Base-by-base conservation (phyloP, 768 basidiomycete species). In the Clitopilus hobsonii region DNA sequence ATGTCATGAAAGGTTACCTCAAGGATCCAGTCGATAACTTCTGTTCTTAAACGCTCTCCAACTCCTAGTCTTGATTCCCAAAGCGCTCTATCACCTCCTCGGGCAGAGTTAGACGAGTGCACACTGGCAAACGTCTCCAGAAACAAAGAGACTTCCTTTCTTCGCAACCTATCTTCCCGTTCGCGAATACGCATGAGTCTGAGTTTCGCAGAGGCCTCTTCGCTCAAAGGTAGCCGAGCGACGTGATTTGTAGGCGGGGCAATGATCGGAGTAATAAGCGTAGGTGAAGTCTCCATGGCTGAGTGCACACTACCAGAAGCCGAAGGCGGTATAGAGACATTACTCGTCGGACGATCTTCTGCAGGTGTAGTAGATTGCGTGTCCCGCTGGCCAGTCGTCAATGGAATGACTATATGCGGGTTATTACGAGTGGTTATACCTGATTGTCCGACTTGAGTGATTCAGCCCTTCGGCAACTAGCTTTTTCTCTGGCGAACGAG, bases 231-330 rank as follows among this genome's bases (percentile, higher is more conserved):
- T 5, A 68, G 56, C 23, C 66, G 62, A 6, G 70, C 63, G 6
- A 66, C 59, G 54, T 74, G 66, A 8, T 68, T 68, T 1, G 61
- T 50, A 0, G 84, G 81, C 1, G 84, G 84, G 3, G 82, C 82
- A 13, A 85, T 79, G 53, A 83, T 73, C 0, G 84, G 83, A 0
- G n/a, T 48, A 22, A 53, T 41, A 41, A 25, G 20, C n/a, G n/a
- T n/a, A n/a, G n/a, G n/a, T n/a, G n/a, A n/a, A n/a, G n/a, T n/a
- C n/a, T n/a, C n/a, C n/a, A n/a, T n/a, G n/a, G n/a, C n/a, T n/a
- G n/a, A n/a, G n/a, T n/a, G n/a, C n/a, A n/a, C n/a, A n/a, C n/a
- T n/a, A n/a, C n/a, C n/a, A n/a, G n/a, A n/a, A n/a, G n/a, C n/a
- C n/a, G n/a, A n/a, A n/a, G n/a, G n/a, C n/a, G n/a, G n/a, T n/a